Base-by-base conservation (phyloP, 495 filamentous ascomycete species). In the Daldinia caldariorum region DNA sequence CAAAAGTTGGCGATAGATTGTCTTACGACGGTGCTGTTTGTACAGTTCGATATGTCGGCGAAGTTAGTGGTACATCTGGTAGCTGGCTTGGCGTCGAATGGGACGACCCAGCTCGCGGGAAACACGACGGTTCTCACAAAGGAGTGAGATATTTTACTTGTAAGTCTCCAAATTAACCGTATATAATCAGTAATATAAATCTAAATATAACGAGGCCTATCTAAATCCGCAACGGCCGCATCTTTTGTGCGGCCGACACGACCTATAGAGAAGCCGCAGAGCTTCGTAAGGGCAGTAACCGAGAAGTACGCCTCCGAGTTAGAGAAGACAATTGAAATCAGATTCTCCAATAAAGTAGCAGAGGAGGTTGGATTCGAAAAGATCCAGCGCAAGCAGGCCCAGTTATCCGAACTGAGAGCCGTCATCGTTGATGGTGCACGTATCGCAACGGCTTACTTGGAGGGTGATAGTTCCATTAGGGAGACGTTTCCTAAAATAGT, bases 301-400 rank as follows among this genome's bases (percentile, higher is more conserved):
- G 82, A 88, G 64, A 98, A 97, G 79, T 99, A 99, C 78, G 90
- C 89, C 7, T 85, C 87, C 22, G 86, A 89, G 47, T 75, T 77
- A 39, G 72, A 74, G 41, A 76, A 78, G 4, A 70, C 67, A 14
- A 72, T 81, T 49, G 82, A 84, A 58, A 91, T 97, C 61, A 73
- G 84, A 32, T 90, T 97, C 70, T 93, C 90, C 53, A 89, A 77
- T 18, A 99, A 99, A 77, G 85, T 95, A 26, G 94, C 91, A 20
- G 92, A 99, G 80, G 96, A 98, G 81, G 87, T 99, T 22, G 95
- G 95, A 47, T 98, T 98, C 75, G 94, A 96, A 59, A 97, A 97
- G 83, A 94, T 97, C 68, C 84, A 91, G 29, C 86, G 85, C 65
- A 86, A 94, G 79, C 88, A 93, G 59, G 89, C 92, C 2, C 85